Base-by-base conservation (phyloP, 768 basidiomycete genomes). In the Tylopilus sp. region DNA sequence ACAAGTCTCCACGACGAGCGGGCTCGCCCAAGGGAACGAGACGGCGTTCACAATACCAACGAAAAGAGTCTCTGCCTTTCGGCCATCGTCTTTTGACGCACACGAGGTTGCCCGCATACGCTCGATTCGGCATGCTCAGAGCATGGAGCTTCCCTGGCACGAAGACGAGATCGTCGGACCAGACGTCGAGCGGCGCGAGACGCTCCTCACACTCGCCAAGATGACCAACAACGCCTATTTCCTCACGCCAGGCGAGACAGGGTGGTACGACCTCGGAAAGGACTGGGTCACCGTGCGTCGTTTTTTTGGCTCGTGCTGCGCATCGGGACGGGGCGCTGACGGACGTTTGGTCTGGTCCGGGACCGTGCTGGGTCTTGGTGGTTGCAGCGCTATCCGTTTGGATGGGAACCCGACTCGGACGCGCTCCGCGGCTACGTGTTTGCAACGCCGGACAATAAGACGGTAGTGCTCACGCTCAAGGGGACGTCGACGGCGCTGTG, bases 191-290 rank as follows among this genome's bases (percentile, higher is more conserved):
- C 82, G 80, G 46, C 76, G 91, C 38, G 82, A 86, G 56, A 88
- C 90, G 3, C 72, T 98, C 28, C 75, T 89, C 30, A 74, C 83
- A 53, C 78, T 99, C 43, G 96, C 94, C 11, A 97, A 92, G 81
- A 98, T 99, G 91, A 83, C 92, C 36, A 90, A 86, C 63, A 92
- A 98, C 65, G 92, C 96, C 44, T 98, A 98, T n/a, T n/a, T n/a
- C 73, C 71, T 87, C 16, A 64, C 75, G 12, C 82, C 82, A 0
- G 76, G 77, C 9, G 83, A 87, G 50, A 53, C 70, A 7, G 79
- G 67, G 2, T 98, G 96, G 96, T 96, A 91, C 67, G 83, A 88
- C 43, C 62, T 94, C 41, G 78, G 75, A 2, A 78, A 75, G 1
- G 63, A 76, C 1, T 98, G 87, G 87, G 84, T 82, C 65, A 71